phyloP scores from a whole-genome alignment of 352 stramenopile genomes.

The Thalassiosira mediterranea region DNA sequence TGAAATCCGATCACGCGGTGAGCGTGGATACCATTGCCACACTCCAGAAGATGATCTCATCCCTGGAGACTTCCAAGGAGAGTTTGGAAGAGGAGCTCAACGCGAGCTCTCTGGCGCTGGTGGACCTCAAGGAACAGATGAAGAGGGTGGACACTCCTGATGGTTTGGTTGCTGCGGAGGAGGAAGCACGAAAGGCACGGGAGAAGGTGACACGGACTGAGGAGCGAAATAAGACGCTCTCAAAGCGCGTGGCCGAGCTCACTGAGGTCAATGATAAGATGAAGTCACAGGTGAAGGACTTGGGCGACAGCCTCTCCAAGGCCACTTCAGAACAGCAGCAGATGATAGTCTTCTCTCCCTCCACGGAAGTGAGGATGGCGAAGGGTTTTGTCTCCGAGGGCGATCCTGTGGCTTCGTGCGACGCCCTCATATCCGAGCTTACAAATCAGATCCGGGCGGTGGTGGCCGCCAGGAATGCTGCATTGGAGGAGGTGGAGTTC shows the following conservation, averaged over 20 bases:
- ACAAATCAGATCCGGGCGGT: conserved; percentile 40
- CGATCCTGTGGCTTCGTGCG: conserved; percentile 14
- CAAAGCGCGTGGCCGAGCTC: conserved; percentile 25
- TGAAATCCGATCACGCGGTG: conserved; percentile 38
- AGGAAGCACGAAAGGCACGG: too few relatives aligned
- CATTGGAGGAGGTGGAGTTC: conserved; percentile 37
- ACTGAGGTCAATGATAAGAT: conserved; percentile 28
- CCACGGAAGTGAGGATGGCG: too few relatives aligned
- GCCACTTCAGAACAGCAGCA: neutral
- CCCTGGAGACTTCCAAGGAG: conserved; percentile 26
- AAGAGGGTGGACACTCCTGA: conserved; percentile 13
- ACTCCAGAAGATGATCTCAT: conserved; percentile 45
- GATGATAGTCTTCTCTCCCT: neutral
- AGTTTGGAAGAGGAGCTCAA: conserved; percentile 42
- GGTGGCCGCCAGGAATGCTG: conserved; percentile 30
- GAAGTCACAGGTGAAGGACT: conserved; percentile 34
- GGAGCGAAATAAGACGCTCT: conserved; percentile 29
- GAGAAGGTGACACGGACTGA: conserved; percentile 25
- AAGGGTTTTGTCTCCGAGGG: neutral
- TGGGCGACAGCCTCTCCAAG: conserved; percentile 18
- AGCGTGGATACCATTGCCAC: conserved; percentile 42
- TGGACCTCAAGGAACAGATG: conserved; percentile 26
- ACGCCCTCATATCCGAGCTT: conserved; percentile 36
- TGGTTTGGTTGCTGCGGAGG: neutral
- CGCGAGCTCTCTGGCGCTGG: conserved; percentile 7